Conservation (phyloP, 1,284 basidiomycete genomes). For the Pholiota adiposa region DNA sequence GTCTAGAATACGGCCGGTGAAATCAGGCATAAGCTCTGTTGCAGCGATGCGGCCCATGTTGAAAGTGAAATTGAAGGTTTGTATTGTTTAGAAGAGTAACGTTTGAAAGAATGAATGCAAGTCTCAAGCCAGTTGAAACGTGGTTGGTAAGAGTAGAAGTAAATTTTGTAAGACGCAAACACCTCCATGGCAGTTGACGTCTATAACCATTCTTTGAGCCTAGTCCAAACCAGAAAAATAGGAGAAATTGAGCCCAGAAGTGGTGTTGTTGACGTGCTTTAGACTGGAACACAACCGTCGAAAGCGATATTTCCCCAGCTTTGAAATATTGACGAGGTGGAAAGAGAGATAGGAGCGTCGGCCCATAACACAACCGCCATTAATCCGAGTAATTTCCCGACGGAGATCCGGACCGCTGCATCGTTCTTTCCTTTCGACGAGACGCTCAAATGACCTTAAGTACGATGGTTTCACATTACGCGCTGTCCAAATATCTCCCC, state of each 20-base stretch:
- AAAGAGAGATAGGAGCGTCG: not conserved
- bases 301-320: too few species aligned
- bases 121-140: slow-evolving; percentile 27
- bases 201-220: slow-evolving; percentile 8
- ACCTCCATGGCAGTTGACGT: not conserved
- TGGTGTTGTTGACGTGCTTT: not conserved
- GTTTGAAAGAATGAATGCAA: slow-evolving; percentile 22
- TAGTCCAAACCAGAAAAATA: slow-evolving; percentile 3
- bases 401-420: slow-evolving; percentile 3
- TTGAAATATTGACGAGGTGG: not conserved
- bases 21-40: slow-evolving; percentile 47
- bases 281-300: not conserved
- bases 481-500: not conserved
- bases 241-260: not conserved
- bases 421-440: not conserved
- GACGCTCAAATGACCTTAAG: slow-evolving; percentile 7
- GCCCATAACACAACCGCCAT: slow-evolving; percentile 8
- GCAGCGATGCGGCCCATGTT: slow-evolving; percentile 42
- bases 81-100: slow-evolving; percentile 20
- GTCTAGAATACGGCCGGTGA: slow-evolving; percentile 52
- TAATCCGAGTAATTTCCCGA: slow-evolving; percentile 14
- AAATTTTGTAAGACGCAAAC: slow-evolving; percentile 5
- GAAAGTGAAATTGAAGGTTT: slow-evolving; percentile 23
- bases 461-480: slow-evolving; percentile 7
- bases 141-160: slow-evolving; percentile 19